A percentile compares a stretch with the other conserved stretches of the same genome.
These are phyloP conservation scores for Candolleomyces efflorescens DNA, from an alignment of 768 basidiomycete genomes.

Conservation along the genomic window DNA sequence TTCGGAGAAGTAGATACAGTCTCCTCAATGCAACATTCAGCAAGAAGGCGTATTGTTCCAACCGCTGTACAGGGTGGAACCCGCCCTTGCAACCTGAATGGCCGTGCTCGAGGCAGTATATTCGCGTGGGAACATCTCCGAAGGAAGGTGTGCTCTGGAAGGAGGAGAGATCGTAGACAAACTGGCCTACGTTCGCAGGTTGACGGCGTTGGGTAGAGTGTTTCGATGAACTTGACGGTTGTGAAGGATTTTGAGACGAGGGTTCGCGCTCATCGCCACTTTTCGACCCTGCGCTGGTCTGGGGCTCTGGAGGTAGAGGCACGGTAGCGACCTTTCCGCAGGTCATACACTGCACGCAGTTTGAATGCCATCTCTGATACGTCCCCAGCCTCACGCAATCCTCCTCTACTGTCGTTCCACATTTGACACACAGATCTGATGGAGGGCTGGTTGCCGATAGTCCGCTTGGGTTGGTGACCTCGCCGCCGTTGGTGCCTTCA, in stretches of 20 bases:
- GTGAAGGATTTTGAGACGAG: neutral
- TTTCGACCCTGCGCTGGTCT: conserved; percentile 32
- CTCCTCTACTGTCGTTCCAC: conserved; percentile 90
- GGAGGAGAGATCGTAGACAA: conserved; percentile 72
- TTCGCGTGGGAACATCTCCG: conserved; percentile 66
- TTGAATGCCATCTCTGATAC: conserved; percentile 96
- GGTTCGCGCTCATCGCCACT: conserved; percentile 49
- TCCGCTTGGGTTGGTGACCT: conserved; percentile 42
- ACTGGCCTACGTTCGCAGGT: conserved; percentile 76
- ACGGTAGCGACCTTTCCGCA: conserved; percentile 79
- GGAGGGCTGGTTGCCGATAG: conserved; percentile 60
- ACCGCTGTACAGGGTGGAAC: conserved; percentile 86
- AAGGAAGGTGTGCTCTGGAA: conserved; percentile 65
- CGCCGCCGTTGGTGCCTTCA: conserved; percentile 21
- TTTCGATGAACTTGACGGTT: conserved; percentile 36
- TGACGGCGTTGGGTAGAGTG: conserved; percentile 63
- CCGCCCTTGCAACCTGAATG: conserved; percentile 63
- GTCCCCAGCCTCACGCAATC: conserved; percentile 94
- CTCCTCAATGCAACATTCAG: conserved; percentile 92
- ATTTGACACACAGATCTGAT: conserved; percentile 88
- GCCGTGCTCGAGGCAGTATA: conserved; percentile 77
- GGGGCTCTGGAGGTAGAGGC: conserved; percentile 47
- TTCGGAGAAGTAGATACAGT: conserved; percentile 82
- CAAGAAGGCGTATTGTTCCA: conserved; percentile 97
- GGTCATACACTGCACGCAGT: conserved; percentile 79